phyloP scores from a whole-genome alignment of 495 filamentous ascomycete genomes.

The Venustampulla echinocandica region DNA sequence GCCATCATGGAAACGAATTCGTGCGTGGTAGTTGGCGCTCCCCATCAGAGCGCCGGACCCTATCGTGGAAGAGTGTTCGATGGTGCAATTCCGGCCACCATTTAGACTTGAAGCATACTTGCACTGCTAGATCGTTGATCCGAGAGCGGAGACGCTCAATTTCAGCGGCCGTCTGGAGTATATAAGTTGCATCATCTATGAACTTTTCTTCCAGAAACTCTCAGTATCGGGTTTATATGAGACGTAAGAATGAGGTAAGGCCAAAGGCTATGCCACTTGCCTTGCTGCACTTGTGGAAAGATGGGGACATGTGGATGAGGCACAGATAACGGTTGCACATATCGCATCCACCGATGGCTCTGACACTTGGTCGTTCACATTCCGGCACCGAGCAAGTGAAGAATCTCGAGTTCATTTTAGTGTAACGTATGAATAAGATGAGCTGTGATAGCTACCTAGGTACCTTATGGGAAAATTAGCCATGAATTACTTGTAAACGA shows the following conservation, averaged over 20 bases:
- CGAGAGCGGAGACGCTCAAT: background rate
- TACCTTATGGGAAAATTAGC: too few relatives aligned
- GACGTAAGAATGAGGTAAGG: background rate
- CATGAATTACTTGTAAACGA: too few relatives aligned
- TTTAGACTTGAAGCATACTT: background rate
- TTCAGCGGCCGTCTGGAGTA: background rate
- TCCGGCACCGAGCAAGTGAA: background rate
- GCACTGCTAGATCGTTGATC: background rate
- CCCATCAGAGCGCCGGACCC: background rate
- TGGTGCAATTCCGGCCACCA: background rate
- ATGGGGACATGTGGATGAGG: background rate
- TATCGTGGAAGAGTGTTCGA: background rate
- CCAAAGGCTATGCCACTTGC: background rate
- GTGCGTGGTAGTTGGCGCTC: background rate
- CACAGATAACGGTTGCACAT: background rate
- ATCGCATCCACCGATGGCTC: background rate
- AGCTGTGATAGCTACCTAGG: too few relatives aligned
- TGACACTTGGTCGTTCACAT: background rate
- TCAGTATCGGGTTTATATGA: background rate
- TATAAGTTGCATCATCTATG: background rate
- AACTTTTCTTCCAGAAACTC: background rate
- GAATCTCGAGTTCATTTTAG: background rate
- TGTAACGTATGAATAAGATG: background rate
- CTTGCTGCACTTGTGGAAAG: background rate
- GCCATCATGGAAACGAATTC: background rate